Percentiles rank a stretch among this genome's conserved stretches.
phyloP scores from a whole-genome alignment of 306 rosid species.

The Vigna trinervia region DNA sequence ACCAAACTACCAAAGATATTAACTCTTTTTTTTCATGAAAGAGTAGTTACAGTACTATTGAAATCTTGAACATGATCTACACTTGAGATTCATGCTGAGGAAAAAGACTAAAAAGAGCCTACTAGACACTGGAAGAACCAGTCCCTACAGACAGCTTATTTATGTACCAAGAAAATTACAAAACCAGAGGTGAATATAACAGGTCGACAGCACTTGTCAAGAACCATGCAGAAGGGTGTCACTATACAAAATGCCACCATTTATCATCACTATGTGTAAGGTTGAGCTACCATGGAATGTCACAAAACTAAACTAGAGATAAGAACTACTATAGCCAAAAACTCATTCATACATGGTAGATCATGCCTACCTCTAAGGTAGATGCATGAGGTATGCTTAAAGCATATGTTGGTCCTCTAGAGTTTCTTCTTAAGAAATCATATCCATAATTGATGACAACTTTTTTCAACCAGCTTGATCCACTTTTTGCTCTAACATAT shows the following conservation, averaged over 20 bases:
- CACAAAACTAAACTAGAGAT: conserved; percentile 52
- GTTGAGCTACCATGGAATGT: conserved; percentile 38
- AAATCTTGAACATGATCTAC: conserved; percentile 17
- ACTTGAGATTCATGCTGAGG: conserved; percentile 17
- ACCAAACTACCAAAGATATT: not conserved
- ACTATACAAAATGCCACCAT: conserved; percentile 55
- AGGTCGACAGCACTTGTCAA: conserved; percentile 44
- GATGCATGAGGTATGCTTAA: conserved; percentile 89
- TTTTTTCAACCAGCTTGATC: conserved; percentile 81
- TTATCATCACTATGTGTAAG: conserved; percentile 57
- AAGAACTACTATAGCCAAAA: conserved; percentile 29
- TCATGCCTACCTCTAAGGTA: conserved; percentile 95
- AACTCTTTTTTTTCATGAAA: conserved; percentile 24
- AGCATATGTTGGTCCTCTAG: conserved; percentile 88
- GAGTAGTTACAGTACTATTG: not conserved
- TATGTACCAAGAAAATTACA: conserved; percentile 42
- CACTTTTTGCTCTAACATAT: conserved; percentile 90
- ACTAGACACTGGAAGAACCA: conserved; percentile 20
- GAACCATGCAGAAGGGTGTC: conserved; percentile 39
- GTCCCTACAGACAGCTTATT: conserved; percentile 45
- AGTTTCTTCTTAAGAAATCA: conserved; percentile 94
- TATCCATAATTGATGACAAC: conserved; percentile 81
- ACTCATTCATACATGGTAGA: conserved; percentile 68
- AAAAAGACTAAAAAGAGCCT: not conserved
- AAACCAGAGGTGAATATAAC: conserved; percentile 6